Percentiles rank a stretch among this genome's conserved stretches.
phyloP scores from a whole-genome alignment of 805 yeast species.

The Yarrowia hollandica region DNA sequence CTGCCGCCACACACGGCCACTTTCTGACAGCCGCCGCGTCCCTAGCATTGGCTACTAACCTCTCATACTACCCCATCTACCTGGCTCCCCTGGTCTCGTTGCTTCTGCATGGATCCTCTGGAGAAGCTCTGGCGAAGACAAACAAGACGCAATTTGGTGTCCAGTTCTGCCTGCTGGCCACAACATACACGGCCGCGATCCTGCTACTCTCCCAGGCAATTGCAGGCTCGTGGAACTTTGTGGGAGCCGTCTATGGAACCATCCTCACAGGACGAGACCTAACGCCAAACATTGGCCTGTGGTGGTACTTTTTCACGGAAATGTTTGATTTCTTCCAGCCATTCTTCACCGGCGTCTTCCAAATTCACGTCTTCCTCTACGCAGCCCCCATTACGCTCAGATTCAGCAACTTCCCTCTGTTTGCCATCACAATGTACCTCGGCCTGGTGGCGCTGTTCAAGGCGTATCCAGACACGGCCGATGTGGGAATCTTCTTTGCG shows the following conservation, averaged over 20 bases:
- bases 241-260: slow-evolving; percentile 56
- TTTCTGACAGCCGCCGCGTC: slow-evolving; percentile 50
- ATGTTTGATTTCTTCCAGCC: slow-evolving; percentile 87
- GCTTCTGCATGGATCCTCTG: slow-evolving; percentile 29
- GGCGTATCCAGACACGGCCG: slow-evolving; percentile 84
- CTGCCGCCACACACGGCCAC: slow-evolving; percentile 48
- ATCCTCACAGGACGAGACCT: slow-evolving; percentile 62
- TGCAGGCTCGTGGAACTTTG: slow-evolving; percentile 44
- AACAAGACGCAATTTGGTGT: neutral
- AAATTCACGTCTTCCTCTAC: slow-evolving; percentile 65
- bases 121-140: neutral
- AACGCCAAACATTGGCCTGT: slow-evolving; percentile 86
- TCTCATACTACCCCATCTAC: slow-evolving; percentile 62
- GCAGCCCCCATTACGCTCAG: slow-evolving; percentile 73
- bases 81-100: slow-evolving; percentile 59
- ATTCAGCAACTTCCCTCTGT: slow-evolving; percentile 58
- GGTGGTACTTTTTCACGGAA: slow-evolving; percentile 99
- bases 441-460: slow-evolving; percentile 66
- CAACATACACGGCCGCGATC: slow-evolving; percentile 32
- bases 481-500: slow-evolving; percentile 57
- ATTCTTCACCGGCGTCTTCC: slow-evolving; percentile 82
- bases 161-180: slow-evolving; percentile 31
- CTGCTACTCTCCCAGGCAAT: slow-evolving; percentile 37
- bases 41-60: slow-evolving; percentile 63
- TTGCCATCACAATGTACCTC: slow-evolving; percentile 51